These are phyloP conservation scores for Colletotrichum spinosum DNA, from an alignment of 2,329 filamentous ascomycete genomes.

Conservation along the genomic window DNA sequence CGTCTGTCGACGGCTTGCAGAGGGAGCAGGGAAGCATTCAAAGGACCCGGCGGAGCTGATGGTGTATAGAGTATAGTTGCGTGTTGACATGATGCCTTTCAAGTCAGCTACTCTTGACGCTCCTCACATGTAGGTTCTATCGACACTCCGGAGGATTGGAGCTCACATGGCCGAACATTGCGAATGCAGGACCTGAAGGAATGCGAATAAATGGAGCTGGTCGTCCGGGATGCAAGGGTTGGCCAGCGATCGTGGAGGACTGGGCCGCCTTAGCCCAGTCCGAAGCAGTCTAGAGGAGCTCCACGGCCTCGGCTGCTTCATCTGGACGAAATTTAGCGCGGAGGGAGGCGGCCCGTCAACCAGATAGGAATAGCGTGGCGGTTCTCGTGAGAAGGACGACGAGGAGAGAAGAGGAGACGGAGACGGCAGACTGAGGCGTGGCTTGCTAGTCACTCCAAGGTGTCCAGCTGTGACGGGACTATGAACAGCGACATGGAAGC, in stretches of 20 bases:
- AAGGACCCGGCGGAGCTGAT: not conserved
- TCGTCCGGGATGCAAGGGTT: not conserved
- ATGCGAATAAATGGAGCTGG: not conserved
- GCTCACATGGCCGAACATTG: no score
- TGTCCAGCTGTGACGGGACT: no score
- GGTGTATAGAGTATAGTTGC: not conserved
- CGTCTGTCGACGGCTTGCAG: constrained; percentile 21
- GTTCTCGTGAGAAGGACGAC: no score
- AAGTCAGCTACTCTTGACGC: no score
- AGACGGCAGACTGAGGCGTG: not conserved
- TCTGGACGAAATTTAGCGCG: constrained; percentile 34
- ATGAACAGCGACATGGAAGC: no score
- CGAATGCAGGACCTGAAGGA: no score
- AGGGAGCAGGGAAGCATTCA: constrained; percentile 1
- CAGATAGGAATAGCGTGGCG: constrained; percentile 37
- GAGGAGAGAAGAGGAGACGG: not conserved
- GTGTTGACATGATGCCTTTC: not conserved
- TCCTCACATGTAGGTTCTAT: no score
- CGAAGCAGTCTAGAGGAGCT: constrained; percentile 9
- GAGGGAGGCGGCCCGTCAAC: constrained; percentile 39
- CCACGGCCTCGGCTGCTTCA: constrained; percentile 17
- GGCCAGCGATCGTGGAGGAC: constrained; percentile 10
- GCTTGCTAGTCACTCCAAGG: no score
- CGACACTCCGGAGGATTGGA: no score
- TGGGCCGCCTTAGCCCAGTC: constrained; percentile 1